phyloP scores from a whole-genome alignment of 495 filamentous ascomycete species.

The Collariella sp. region DNA sequence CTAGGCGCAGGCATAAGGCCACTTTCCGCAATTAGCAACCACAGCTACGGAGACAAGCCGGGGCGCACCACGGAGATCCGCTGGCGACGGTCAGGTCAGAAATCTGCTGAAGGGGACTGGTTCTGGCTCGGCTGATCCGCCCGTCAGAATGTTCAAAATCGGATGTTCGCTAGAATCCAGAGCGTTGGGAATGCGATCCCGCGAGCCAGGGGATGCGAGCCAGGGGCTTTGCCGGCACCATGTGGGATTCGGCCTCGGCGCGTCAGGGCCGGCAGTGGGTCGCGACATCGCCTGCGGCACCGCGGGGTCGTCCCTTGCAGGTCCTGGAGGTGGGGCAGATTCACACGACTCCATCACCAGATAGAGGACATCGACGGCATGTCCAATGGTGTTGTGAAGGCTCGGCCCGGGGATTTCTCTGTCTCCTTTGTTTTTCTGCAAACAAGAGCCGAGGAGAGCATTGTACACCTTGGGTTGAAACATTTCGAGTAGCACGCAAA shows the following conservation, averaged over 20 bases:
- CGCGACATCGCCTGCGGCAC: not conserved
- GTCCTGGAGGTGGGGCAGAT: not conserved
- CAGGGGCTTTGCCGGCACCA: constrained; percentile 7
- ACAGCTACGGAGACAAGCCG: too few relatives aligned
- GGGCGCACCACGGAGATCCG: not conserved
- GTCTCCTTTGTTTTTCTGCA: too few relatives aligned
- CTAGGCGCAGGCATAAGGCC: constrained; percentile 23
- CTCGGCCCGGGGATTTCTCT: not conserved
- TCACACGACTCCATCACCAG: not conserved
- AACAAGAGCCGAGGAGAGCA: too few relatives aligned
- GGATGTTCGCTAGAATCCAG: constrained; percentile 18
- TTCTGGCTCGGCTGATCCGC: constrained; percentile 19
- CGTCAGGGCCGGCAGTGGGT: not conserved
- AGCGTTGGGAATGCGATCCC: constrained; percentile 5
- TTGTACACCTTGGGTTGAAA: too few relatives aligned
- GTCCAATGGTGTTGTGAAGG: too few relatives aligned
- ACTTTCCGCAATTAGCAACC: constrained; percentile 13
- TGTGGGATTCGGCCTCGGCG: not conserved
- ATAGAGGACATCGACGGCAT: too few relatives aligned
- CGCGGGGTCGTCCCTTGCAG: constrained; percentile 8
- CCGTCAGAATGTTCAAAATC: constrained; percentile 24
- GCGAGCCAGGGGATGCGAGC: constrained; percentile 3
- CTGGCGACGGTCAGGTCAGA: not conserved
- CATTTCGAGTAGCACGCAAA: too few relatives aligned
- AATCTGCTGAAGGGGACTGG: not conserved